phyloP scores from a whole-genome alignment of 2,329 filamentous ascomycete genomes.

The Pseudocercospora ulei region DNA sequence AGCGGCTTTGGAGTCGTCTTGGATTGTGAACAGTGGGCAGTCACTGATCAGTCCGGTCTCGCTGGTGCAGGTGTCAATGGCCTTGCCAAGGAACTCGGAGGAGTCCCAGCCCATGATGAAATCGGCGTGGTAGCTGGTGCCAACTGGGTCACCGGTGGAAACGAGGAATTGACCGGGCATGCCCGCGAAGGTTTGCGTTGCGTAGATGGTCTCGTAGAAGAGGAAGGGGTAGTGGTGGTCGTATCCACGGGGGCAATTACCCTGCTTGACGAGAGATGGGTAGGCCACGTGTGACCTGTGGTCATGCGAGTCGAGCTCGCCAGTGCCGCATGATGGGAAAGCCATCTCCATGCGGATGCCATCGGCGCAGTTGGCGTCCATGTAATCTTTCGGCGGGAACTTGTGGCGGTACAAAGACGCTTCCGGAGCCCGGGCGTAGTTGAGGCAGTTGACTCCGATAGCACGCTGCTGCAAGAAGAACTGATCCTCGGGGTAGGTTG shows the following conservation, averaged over 20 bases:
- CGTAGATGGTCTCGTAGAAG: slow-evolving; percentile 79
- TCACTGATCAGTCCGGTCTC: slow-evolving; percentile 58
- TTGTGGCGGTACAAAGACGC: slow-evolving; percentile 70
- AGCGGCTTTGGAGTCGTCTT: slow-evolving; percentile 46
- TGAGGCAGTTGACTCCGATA: slow-evolving; percentile 87
- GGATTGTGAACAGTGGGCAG: slow-evolving; percentile 65
- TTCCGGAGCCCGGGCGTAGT: slow-evolving; percentile 61
- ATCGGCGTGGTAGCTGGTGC: slow-evolving; percentile 65
- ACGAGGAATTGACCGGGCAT: slow-evolving; percentile 61
- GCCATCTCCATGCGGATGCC: slow-evolving; percentile 74
- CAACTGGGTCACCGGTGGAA: slow-evolving; percentile 66
- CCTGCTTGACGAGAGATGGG: slow-evolving; percentile 64
- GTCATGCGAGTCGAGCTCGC: slow-evolving; percentile 48
- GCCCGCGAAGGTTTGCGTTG: slow-evolving; percentile 56
- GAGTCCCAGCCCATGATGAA: slow-evolving; percentile 70
- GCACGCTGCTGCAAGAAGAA: slow-evolving; percentile 65
- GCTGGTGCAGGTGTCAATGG: slow-evolving; percentile 67
- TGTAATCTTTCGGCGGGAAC: slow-evolving; percentile 65
- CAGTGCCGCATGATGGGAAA: slow-evolving; percentile 82
- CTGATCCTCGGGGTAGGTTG: slow-evolving; percentile 56
- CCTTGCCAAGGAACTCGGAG: slow-evolving; percentile 55
- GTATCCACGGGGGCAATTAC: slow-evolving; percentile 62
- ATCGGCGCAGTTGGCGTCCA: slow-evolving; percentile 72
- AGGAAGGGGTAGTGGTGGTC: slow-evolving; percentile 61
- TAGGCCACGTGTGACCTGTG: slow-evolving; percentile 64